phyloP scores from a whole-genome alignment of 2,329 filamentous ascomycete genomes.

The Thermoascus crustaceus region DNA sequence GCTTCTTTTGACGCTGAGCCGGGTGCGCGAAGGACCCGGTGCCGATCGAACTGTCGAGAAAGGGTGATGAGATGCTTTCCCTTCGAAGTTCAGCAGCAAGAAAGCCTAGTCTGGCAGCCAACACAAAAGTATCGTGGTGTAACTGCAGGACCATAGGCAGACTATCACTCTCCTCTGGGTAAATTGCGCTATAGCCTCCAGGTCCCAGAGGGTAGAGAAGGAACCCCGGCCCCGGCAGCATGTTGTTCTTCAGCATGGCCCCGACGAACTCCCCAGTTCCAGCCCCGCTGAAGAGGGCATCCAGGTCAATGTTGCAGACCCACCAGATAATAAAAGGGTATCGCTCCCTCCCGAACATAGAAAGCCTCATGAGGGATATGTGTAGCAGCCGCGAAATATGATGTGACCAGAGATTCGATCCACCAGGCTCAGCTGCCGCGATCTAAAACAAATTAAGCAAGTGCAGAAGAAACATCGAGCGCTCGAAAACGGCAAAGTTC shows the following conservation, averaged over 20 bases:
- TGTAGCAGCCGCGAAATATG: constrained; percentile 46
- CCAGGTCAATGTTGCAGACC: constrained; percentile 48
- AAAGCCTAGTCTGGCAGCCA: constrained; percentile 39
- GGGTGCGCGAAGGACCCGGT: constrained; percentile 13
- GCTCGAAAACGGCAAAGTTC: constrained; percentile 7
- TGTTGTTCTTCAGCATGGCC: constrained; percentile 39
- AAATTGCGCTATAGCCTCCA: constrained; percentile 27
- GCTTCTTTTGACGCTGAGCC: constrained; percentile 21
- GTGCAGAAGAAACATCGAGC: not conserved
- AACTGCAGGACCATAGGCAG: constrained; percentile 37
- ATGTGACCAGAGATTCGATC: constrained; percentile 46
- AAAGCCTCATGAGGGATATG: constrained; percentile 41
- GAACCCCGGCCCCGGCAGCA: constrained; percentile 37
- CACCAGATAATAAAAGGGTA: constrained; percentile 48
- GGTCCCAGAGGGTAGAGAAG: constrained; percentile 30
- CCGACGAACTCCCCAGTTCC: constrained; percentile 44
- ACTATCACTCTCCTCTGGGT: constrained; percentile 29
- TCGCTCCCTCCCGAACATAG: constrained; percentile 37
- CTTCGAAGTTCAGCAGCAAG: constrained; percentile 34
- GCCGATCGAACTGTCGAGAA: constrained; percentile 5
- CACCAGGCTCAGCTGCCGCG: constrained; percentile 38
- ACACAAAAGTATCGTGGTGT: constrained; percentile 37
- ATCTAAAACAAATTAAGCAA: constrained; percentile 27
- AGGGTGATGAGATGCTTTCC: constrained; percentile 19
- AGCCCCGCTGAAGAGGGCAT: constrained; percentile 46